Base-by-base conservation (phyloP, 192 early-diverging fungal species). In the Backusella luteola region DNA sequence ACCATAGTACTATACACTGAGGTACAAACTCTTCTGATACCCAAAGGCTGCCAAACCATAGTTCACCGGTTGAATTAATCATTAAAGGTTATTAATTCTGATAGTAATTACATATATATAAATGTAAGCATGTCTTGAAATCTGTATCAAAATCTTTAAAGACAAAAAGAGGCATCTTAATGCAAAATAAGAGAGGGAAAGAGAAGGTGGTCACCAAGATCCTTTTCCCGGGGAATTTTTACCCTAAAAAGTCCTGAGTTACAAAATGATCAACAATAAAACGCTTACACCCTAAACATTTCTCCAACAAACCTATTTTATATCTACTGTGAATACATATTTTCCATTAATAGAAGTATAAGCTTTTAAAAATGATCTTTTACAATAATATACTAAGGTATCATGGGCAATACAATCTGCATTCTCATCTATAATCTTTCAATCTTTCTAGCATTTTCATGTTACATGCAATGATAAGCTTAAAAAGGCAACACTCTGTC, bases 401-500 rank as follows among this genome's bases (percentile, higher is more conserved):
- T 1, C 3, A 29, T 26, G 56, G 1, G 26, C 7, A 63, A 23
- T 29, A 63, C 0, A 14, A 63, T 63, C 26, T 63, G 12, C 12
- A 56, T 56, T 29, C 56, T 63, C 29, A 63, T 63, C 56, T 63
- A 26, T 8, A 26, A 63, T 26, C 11, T 63, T 14, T 26, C 56
- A 63, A 63, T 3, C 23, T 63, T 63, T n/a, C 11, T 63, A 29
- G 9, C 9, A 63, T 14, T 29, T 29, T 63, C 9, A 63, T 63
- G 56, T 63, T 63, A 63, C 56, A 21, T 59, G 0, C 23, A 59
- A 26, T 59, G 53, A 59, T 59, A 59, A 59, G 53, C 53, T 59
- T 26, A 23, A 59, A 59, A 59, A 59, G 53, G 53, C 23, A 59
- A 59, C 53, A 59, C 53, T 59, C 53, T 59, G 53, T 59, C 53